phyloP scores from a whole-genome alignment of 2,329 filamentous ascomycete species.

The Clarireedia homoeocarpa region DNA sequence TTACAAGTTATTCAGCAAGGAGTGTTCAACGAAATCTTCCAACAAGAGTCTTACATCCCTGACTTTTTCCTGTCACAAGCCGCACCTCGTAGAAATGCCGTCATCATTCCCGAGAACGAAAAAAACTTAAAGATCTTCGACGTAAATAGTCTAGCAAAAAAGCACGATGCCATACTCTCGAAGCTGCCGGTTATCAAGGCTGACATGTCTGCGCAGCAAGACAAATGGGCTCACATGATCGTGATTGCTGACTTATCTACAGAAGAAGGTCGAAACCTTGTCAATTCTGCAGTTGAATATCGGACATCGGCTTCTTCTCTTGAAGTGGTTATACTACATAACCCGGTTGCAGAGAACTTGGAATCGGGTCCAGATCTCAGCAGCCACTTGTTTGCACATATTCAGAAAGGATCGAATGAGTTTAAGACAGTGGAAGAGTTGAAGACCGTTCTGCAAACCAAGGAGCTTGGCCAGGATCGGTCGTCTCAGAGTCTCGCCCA shows the following conservation, averaged over 20 bases:
- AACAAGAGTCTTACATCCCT: conserved; percentile 67
- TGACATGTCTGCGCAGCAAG: conserved; percentile 41
- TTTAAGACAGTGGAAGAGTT: conserved; percentile 32
- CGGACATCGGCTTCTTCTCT: conserved; percentile 58
- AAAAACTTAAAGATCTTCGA: conserved; percentile 66
- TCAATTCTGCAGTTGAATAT: conserved; percentile 59
- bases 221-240: conserved; percentile 63
- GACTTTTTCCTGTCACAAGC: conserved; percentile 65
- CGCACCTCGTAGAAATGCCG: conserved; percentile 60
- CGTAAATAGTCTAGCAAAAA: conserved; percentile 59
- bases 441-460: conserved; percentile 28
- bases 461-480: conserved; percentile 8
- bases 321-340: conserved; percentile 71
- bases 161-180: conserved; percentile 49
- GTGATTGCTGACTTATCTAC: conserved; percentile 68
- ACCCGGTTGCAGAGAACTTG: conserved; percentile 40
- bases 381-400: conserved; percentile 34
- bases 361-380: conserved; percentile 34
- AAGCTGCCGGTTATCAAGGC: conserved; percentile 54
- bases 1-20: conserved; percentile 67
- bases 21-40: conserved; percentile 59
- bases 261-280: conserved; percentile 54
- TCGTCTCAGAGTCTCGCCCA: not conserved
- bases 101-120: conserved; percentile 73
- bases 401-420: conserved; percentile 13